Percentiles rank a stretch among this genome's conserved stretches.
phyloP scores from a whole-genome alignment of 2,329 filamentous ascomycete species.

The Elsinoe perseae region DNA sequence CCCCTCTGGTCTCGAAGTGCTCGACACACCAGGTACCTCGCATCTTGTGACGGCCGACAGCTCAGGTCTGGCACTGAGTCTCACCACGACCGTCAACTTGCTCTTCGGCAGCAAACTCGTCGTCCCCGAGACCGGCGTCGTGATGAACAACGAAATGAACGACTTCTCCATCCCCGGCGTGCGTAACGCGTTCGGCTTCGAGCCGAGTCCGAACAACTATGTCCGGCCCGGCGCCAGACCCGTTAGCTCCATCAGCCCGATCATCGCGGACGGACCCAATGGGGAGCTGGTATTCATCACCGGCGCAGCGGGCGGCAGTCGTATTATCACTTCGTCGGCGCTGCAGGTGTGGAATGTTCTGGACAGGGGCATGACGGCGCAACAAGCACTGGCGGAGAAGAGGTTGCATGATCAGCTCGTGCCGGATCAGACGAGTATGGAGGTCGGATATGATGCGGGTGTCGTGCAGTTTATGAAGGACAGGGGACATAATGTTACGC shows the following conservation, averaged over 20 bases:
- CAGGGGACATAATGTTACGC: slow-evolving; percentile 61
- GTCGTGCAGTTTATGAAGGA: slow-evolving; percentile 56
- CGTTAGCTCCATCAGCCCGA: slow-evolving; percentile 71
- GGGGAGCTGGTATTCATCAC: slow-evolving; percentile 59
- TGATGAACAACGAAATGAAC: slow-evolving; percentile 55
- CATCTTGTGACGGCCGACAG: slow-evolving; percentile 66
- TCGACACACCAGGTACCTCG: slow-evolving; percentile 65
- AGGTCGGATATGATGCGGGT: slow-evolving; percentile 58
- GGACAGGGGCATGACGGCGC: slow-evolving; percentile 54
- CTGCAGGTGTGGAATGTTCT: slow-evolving; percentile 67
- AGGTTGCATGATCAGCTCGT: slow-evolving; percentile 76
- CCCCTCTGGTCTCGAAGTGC: slow-evolving; percentile 55
- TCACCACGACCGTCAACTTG: slow-evolving; percentile 83
- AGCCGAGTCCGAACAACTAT: slow-evolving; percentile 72
- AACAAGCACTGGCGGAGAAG: slow-evolving; percentile 56
- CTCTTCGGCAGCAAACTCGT: slow-evolving; percentile 74
- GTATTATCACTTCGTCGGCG: slow-evolving; percentile 73
- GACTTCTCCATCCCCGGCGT: slow-evolving; percentile 79
- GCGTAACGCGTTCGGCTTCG: slow-evolving; percentile 76
- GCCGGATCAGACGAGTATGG: slow-evolving; percentile 61
- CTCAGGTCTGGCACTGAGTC: slow-evolving; percentile 65
- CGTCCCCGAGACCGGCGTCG: slow-evolving; percentile 73
- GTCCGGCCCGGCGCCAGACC: slow-evolving; percentile 74
- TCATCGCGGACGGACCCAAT: slow-evolving; percentile 63
- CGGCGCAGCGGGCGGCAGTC: slow-evolving; percentile 71